These are phyloP conservation scores for Microcera coccophila DNA, from an alignment of 2,329 filamentous ascomycete species.

Conservation along the genomic window DNA sequence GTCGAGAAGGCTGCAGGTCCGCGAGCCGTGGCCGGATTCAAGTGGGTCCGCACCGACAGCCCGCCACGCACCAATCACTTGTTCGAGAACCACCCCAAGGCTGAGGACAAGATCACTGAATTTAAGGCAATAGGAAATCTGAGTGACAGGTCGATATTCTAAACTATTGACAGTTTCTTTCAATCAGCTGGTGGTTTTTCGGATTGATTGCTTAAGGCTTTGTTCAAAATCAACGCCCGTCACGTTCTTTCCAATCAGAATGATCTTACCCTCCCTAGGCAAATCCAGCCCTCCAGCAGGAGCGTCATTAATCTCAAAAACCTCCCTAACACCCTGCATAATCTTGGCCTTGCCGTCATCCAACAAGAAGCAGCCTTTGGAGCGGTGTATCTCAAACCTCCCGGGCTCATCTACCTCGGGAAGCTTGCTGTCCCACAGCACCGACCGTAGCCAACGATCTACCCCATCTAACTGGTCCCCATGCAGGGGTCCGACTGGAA, in stretches of 20 bases:
- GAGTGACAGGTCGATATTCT: background rate
- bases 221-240: conserved; percentile 48
- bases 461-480: conserved; percentile 57
- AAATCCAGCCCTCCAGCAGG: conserved; percentile 30
- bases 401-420: conserved; percentile 40
- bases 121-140: background rate
- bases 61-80: conserved; percentile 27
- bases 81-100: conserved; percentile 16
- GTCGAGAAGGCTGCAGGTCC: conserved; percentile 27
- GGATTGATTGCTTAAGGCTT: conserved; percentile 37
- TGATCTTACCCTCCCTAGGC: conserved; percentile 51
- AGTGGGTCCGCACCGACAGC: conserved; percentile 38
- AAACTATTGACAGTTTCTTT: background rate
- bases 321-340: conserved; percentile 85
- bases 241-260: conserved; percentile 59
- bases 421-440: conserved; percentile 76
- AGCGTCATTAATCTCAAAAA: conserved; percentile 84
- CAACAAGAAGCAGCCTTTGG: conserved; percentile 75
- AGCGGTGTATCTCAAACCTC: conserved; percentile 75
- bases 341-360: conserved; percentile 65
- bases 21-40: conserved; percentile 33
- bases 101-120: conserved; percentile 11
- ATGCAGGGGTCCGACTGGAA: conserved; percentile 61
- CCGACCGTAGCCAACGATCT: conserved; percentile 75
- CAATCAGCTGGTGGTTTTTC: conserved; percentile 5